Evolutionary conservation across 2,329 filamentous ascomycete genomes (phyloP).

Genomic region (Aureobasidium zeae): DNA sequence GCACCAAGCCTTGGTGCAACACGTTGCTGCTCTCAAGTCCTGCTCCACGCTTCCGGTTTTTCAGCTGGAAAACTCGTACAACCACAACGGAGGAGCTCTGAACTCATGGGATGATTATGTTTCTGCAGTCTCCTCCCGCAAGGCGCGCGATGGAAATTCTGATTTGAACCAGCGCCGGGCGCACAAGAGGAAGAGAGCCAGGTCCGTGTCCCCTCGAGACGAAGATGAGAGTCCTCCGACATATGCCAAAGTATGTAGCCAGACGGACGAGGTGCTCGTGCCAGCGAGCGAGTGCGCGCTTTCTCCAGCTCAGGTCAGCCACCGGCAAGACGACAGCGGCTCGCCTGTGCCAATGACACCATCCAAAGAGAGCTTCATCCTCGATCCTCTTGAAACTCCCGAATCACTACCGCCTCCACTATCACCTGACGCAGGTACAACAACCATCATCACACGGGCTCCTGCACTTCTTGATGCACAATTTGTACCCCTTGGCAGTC

Average conservation of each 20-base stretch:
- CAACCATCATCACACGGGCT: background rate
- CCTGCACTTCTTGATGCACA: background rate
- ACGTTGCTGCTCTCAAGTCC: background rate
- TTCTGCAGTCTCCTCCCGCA: background rate
- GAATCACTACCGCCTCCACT: background rate
- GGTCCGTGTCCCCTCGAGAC: background rate
- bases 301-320: background rate
- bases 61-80: background rate
- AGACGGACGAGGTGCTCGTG: constrained; percentile 8
- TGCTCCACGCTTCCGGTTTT: background rate
- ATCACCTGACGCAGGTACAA: background rate
- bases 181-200: constrained; percentile 1
- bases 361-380: background rate
- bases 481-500: background rate
- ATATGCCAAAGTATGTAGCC: background rate
- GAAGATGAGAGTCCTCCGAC: constrained; percentile 2
- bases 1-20: background rate
- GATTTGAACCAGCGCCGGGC: constrained; percentile 5
- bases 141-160: background rate
- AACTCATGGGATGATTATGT: constrained; percentile 6
- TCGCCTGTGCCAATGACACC: constrained; percentile 2
- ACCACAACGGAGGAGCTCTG: constrained; percentile 5
- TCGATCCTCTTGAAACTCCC: constrained; percentile 5
- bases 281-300: constrained; percentile 6
- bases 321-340: background rate